Evolutionary conservation across 2,329 filamentous ascomycete species (phyloP).

Genomic region (Aspergillus persii): DNA sequence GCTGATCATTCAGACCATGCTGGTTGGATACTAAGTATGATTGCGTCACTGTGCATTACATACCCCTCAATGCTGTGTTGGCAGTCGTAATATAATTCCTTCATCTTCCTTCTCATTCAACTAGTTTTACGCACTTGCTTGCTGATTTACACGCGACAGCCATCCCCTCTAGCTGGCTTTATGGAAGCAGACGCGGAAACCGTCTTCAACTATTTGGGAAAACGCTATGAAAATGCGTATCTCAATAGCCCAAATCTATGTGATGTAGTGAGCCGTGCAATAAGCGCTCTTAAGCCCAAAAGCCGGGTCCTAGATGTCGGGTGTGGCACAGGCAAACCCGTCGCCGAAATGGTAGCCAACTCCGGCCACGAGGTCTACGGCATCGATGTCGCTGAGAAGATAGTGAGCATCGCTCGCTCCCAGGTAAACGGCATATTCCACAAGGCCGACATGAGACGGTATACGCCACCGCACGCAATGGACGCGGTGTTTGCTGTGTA

Average conservation of each 20-base stretch:
- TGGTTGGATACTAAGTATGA: too few relatives aligned
- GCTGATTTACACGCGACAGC: too few relatives aligned
- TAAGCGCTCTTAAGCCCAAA: not conserved
- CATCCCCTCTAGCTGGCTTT: too few relatives aligned
- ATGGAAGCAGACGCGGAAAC: not conserved
- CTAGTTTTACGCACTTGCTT: too few relatives aligned
- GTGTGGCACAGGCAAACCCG: slow-evolving; percentile 20
- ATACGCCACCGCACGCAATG: slow-evolving; percentile 4
- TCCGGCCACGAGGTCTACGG: slow-evolving; percentile 16
- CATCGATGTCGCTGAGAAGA: slow-evolving; percentile 16
- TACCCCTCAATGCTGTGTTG: too few relatives aligned
- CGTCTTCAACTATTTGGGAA: not conserved
- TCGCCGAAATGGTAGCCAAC: slow-evolving; percentile 9
- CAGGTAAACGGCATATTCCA: slow-evolving; percentile 15
- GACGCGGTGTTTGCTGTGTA: slow-evolving; percentile 12
- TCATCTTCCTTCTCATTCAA: too few relatives aligned
- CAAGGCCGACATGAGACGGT: slow-evolving; percentile 16
- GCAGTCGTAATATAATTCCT: too few relatives aligned
- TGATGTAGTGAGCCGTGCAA: not conserved
- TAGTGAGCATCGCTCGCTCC: slow-evolving; percentile 11
- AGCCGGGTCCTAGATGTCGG: slow-evolving; percentile 19
- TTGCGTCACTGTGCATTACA: too few relatives aligned
- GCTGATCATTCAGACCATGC: too few relatives aligned
- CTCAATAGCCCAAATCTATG: slow-evolving; percentile 7
- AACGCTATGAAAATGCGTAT: slow-evolving; percentile 16